Conservation (phyloP, 495 filamentous ascomycete species). For the Penicillium bialowiezense region DNA sequence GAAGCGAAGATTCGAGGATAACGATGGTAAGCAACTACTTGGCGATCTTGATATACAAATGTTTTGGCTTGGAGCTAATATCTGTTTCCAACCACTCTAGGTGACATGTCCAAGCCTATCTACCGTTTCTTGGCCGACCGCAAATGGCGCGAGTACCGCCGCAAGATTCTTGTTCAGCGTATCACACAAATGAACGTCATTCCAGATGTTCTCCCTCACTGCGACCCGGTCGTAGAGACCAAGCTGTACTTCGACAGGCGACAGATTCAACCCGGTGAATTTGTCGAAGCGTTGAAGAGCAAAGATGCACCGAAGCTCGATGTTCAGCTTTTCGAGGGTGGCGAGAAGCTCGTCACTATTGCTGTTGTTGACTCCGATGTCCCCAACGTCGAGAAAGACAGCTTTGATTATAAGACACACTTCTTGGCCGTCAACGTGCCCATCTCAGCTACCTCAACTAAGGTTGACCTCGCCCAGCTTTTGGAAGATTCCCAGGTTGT, state of each 20-base stretch:
- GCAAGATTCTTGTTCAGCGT: conserved; percentile 75
- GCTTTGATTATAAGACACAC: conserved; percentile 77
- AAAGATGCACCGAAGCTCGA: conserved; percentile 68
- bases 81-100: conserved; percentile 39
- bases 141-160: conserved; percentile 82
- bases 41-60: no score
- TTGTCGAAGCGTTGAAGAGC: conserved; percentile 68
- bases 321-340: conserved; percentile 79
- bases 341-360: conserved; percentile 76
- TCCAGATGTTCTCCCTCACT: conserved; percentile 85
- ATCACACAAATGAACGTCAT: conserved; percentile 85
- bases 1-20: conserved; percentile 94
- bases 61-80: conserved; percentile 5
- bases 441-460: conserved; percentile 52
- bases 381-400: conserved; percentile 71
- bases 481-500: conserved; percentile 59
- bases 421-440: conserved; percentile 72
- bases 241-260: conserved; percentile 70
- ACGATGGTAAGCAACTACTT: conserved; percentile 64
- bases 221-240: conserved; percentile 77
- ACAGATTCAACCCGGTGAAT: conserved; percentile 69
- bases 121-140: conserved; percentile 86
- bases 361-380: conserved; percentile 90
- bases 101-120: conserved; percentile 94
- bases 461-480: conserved; percentile 50